Evolutionary conservation across 352 stramenopile genomes (phyloP).

Genomic region (Phytophthora niederhauseri): DNA sequence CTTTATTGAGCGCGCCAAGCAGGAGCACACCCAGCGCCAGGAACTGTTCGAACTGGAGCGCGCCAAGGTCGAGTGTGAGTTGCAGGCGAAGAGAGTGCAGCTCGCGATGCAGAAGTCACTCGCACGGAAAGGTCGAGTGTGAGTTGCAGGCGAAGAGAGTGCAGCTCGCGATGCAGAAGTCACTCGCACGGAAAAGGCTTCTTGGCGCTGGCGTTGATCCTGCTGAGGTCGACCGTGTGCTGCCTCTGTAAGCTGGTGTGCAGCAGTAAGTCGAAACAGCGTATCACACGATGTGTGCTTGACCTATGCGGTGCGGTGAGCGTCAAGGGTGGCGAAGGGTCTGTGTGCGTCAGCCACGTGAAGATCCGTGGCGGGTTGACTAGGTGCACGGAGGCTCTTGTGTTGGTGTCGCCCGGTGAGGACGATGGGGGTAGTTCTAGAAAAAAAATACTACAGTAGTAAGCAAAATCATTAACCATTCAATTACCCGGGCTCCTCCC

Average conservation of each 20-base stretch:
- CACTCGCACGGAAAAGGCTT: slow-evolving; percentile 54
- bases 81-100: slow-evolving; percentile 49
- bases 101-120: slow-evolving; percentile 46
- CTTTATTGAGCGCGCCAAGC: slow-evolving; percentile 28
- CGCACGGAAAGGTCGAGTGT: slow-evolving; percentile 45
- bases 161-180: slow-evolving; percentile 43
- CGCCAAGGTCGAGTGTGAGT: slow-evolving; percentile 47
- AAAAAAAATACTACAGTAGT: no score
- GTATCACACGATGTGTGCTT: background rate
- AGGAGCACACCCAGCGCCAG: slow-evolving; percentile 44
- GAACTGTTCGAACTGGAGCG: slow-evolving; percentile 54
- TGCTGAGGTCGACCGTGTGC: slow-evolving; percentile 51
- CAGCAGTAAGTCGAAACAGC: background rate
- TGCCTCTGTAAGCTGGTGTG: slow-evolving; percentile 34
- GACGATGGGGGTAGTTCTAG: no score
- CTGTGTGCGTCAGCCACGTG: no score
- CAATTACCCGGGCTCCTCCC: no score
- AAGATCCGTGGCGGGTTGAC: no score
- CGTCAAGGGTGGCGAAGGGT: no score
- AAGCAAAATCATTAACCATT: no score
- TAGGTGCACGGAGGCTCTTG: no score
- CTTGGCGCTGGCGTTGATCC: slow-evolving; percentile 44
- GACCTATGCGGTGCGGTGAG: background rate
- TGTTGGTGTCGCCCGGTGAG: no score
- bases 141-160: slow-evolving; percentile 52